A percentile compares a stretch with the other conserved stretches of the same genome.
Conservation (phyloP, 2,329 filamentous ascomycete genomes). For the Botrytis medusae region DNA sequence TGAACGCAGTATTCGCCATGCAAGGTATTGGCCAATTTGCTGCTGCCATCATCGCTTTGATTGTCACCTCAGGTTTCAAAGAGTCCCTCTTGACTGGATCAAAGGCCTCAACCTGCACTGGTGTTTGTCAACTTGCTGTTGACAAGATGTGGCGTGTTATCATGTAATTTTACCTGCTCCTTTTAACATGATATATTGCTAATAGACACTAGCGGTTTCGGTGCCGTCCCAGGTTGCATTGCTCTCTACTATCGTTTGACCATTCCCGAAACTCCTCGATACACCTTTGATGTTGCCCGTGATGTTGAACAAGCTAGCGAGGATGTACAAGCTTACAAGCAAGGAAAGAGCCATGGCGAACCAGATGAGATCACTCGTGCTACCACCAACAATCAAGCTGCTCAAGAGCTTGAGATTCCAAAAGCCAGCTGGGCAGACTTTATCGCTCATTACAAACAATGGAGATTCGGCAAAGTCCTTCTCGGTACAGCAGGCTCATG, state of each 20-base stretch:
- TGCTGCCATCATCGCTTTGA: slow-evolving; percentile 73
- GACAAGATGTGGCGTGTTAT: slow-evolving; percentile 87
- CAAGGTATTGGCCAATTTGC: slow-evolving; percentile 79
- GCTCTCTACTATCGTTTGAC: slow-evolving; percentile 82
- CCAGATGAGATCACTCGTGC: slow-evolving; percentile 45
- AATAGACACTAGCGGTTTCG: slow-evolving; percentile 55
- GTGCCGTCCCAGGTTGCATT: slow-evolving; percentile 75
- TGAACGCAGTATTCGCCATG: slow-evolving; percentile 84
- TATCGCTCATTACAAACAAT: slow-evolving; percentile 64
- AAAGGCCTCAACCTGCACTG: slow-evolving; percentile 57
- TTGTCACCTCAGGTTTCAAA: slow-evolving; percentile 72
- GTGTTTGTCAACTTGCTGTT: slow-evolving; percentile 65
- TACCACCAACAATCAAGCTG: slow-evolving; percentile 54
- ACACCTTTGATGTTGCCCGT: slow-evolving; percentile 78
- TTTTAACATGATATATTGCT: neutral
- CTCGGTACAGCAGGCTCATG: slow-evolving; percentile 79
- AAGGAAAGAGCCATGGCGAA: slow-evolving; percentile 59
- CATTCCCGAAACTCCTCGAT: slow-evolving; percentile 84
- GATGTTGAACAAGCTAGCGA: slow-evolving; percentile 72
- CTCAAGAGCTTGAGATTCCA: slow-evolving; percentile 50
- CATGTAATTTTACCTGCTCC: slow-evolving; percentile 44
- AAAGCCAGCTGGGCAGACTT: slow-evolving; percentile 76
- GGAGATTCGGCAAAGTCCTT: slow-evolving; percentile 70
- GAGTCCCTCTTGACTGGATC: slow-evolving; percentile 55
- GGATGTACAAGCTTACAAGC: slow-evolving; percentile 74